phyloP scores from a whole-genome alignment of 495 filamentous ascomycete genomes.

The Saxophila tyrrhenica region DNA sequence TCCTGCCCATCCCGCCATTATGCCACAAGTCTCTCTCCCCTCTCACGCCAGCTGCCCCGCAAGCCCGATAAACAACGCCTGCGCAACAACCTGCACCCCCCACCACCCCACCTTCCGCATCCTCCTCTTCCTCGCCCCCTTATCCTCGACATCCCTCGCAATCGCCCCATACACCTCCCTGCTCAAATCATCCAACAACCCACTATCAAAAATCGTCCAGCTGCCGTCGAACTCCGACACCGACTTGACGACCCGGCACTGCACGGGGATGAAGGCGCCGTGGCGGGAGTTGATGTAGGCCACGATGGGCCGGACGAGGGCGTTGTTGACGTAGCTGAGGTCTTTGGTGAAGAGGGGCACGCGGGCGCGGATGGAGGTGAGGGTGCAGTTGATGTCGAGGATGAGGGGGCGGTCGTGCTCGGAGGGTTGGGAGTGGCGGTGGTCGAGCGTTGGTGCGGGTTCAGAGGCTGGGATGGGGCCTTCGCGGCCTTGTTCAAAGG shows the following conservation, averaged over 20 bases:
- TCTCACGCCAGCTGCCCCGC: constrained; percentile 74
- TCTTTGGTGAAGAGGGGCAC: constrained; percentile 86
- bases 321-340: constrained; percentile 90
- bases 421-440: not conserved
- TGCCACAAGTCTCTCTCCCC: no score
- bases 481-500: not conserved
- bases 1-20: no score
- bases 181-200: constrained; percentile 89
- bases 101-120: constrained; percentile 95
- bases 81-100: constrained; percentile 80
- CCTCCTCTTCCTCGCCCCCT: constrained; percentile 69
- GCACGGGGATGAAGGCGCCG: constrained; percentile 79
- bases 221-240: constrained; percentile 83
- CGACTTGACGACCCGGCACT: constrained; percentile 84
- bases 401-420: constrained; percentile 57
- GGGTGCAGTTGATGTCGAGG: constrained; percentile 79
- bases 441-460: not conserved
- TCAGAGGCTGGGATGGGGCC: not conserved
- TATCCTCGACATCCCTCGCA: constrained; percentile 74
- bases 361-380: constrained; percentile 83
- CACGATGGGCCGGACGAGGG: constrained; percentile 91
- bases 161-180: constrained; percentile 91
- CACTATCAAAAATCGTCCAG: constrained; percentile 91
- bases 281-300: constrained; percentile 92
- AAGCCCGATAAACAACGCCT: constrained; percentile 92